Percentiles rank a stretch among this genome's conserved stretches.
Evolutionary conservation across 208 protist species (phyloP).

Genomic region (Angomonas deanei): DNA sequence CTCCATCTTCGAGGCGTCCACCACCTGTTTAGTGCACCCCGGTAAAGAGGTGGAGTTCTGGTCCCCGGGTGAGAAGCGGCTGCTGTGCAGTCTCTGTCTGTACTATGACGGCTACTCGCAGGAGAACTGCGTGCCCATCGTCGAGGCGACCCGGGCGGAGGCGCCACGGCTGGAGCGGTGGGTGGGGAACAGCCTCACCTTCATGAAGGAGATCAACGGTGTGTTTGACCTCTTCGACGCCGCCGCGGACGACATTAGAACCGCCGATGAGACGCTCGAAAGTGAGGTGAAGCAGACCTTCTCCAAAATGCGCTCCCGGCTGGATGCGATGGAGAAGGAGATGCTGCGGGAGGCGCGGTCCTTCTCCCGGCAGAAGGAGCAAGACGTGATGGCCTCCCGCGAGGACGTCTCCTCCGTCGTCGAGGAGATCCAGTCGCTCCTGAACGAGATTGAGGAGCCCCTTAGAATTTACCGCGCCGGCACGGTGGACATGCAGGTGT

Average conservation of each 20-base stretch:
- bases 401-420: slow-evolving; percentile 35
- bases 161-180: slow-evolving; percentile 42
- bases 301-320: slow-evolving; percentile 24
- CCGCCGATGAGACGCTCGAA: slow-evolving; percentile 20
- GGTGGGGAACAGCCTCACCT: slow-evolving; percentile 54
- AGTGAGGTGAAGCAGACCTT: slow-evolving; percentile 37
- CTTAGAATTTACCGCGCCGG: slow-evolving; percentile 33
- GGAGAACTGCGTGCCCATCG: slow-evolving; percentile 57
- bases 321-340: slow-evolving; percentile 39
- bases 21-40: slow-evolving; percentile 40
- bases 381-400: slow-evolving; percentile 23
- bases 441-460: slow-evolving; percentile 31
- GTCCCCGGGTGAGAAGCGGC: slow-evolving; percentile 52
- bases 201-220: slow-evolving; percentile 48
- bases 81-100: slow-evolving; percentile 74
- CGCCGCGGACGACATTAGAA: slow-evolving; percentile 39
- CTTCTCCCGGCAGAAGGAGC: slow-evolving; percentile 16
- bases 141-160: slow-evolving; percentile 42
- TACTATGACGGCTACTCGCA: slow-evolving; percentile 71
- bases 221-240: slow-evolving; percentile 52
- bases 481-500: slow-evolving; percentile 19
- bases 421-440: slow-evolving; percentile 31
- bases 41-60: slow-evolving; percentile 73
- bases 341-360: slow-evolving; percentile 30
- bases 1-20: slow-evolving; percentile 1